phyloP scores from a whole-genome alignment of 2,329 filamentous ascomycete genomes.

The Beauveria caledonica region DNA sequence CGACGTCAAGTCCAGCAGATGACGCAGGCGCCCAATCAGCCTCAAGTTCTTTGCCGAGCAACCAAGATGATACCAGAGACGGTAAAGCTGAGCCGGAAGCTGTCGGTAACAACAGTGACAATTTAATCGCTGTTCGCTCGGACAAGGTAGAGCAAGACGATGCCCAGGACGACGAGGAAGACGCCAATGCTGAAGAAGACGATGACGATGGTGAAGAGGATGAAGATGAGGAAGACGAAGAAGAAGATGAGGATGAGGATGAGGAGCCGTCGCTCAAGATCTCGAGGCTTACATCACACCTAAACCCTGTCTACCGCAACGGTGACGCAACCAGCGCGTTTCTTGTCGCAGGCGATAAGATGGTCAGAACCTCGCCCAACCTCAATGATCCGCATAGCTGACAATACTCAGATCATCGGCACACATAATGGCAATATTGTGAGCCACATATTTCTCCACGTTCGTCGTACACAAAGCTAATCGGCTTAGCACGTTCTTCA shows the following conservation, averaged over 20 bases:
- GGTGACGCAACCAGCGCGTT: constrained; percentile 92
- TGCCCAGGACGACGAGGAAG: constrained; percentile 18
- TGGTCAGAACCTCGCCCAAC: constrained; percentile 49
- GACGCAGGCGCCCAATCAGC: neutral
- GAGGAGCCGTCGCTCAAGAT: constrained; percentile 95
- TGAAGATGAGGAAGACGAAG: constrained; percentile 53
- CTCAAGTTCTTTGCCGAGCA: neutral
- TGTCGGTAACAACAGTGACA: neutral
- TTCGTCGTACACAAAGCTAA: constrained; percentile 20
- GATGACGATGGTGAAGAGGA: constrained; percentile 38
- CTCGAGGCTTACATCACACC: constrained; percentile 70
- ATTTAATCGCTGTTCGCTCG: no score
- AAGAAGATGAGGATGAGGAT: constrained; percentile 76
- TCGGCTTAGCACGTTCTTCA: constrained; percentile 69
- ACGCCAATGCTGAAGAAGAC: constrained; percentile 30
- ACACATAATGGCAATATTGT: constrained; percentile 97
- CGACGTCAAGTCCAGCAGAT: neutral
- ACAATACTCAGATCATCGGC: constrained; percentile 62
- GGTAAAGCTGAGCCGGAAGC: neutral
- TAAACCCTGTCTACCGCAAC: constrained; percentile 80
- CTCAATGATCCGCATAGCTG: constrained; percentile 18
- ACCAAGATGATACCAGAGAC: neutral
- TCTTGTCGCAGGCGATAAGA: constrained; percentile 88
- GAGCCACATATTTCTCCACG: constrained; percentile 29
- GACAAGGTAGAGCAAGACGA: constrained; percentile 12